Base-by-base conservation (phyloP, 2,329 filamentous ascomycete species). In the Arthrinium phaeospermum region DNA sequence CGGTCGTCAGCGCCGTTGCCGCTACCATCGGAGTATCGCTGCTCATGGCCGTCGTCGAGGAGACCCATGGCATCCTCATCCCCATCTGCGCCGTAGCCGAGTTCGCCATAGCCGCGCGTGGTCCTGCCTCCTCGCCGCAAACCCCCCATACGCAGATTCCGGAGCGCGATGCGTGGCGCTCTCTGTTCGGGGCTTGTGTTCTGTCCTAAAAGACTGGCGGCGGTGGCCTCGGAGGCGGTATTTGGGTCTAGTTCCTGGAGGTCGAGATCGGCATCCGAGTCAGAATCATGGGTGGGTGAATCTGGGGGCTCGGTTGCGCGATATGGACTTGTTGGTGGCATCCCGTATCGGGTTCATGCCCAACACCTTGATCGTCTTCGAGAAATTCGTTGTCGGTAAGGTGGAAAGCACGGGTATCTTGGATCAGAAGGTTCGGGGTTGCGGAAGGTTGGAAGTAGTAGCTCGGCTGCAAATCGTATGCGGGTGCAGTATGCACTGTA, bases 211-310 rank as follows among this genome's bases (percentile, higher is more conserved):
- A 81, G 78, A 45, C 78, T 77, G 69, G 79, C 76, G 77, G 73
- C 79, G 74, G 76, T 81, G 78, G 77, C 80, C 78, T 75, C 80
- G n/a, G 84, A 83, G 73, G 80, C 77, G 46, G 67, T 79, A 27
- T 80, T 81, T 71, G 93, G 93, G 80, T 95, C 93, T 76, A 96
- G 91, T 85, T 96, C 94, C 79, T 94, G 89, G 76, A 94, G 88
- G 78, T 95, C 92, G 78, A 96, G 86, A 75, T 94, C 92, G 77
- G 92, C 89, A 80, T 96, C 93, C 74, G 92, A 94, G 81, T 95
- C 93, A 80, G 91, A 93, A 80, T 95, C 92, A 83, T 91, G 86
- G 78, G 85, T 83, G 73, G 88, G 87, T 73, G 89, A 90, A 83
- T 92, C 90, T 82, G 91, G 91, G 79, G 89, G 88, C 81, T 91